Percentiles rank a stretch among this genome's conserved stretches.
Conservation (phyloP, 108 stramenopile genomes). For the Nitzschia palea region DNA sequence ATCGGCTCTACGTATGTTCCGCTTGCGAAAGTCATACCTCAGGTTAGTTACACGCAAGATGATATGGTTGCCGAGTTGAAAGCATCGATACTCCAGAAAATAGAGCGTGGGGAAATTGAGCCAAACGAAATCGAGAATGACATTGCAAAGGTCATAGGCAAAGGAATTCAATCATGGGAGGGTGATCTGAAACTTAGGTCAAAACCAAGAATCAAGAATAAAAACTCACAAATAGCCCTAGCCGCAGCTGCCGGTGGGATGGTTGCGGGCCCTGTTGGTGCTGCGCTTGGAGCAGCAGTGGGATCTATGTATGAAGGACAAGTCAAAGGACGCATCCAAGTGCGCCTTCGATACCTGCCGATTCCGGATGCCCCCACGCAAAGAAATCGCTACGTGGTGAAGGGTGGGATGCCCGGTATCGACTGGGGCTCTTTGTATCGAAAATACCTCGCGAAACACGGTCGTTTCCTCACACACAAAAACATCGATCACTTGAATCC, state of each 20-base stretch:
- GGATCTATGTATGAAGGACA: conserved; percentile 78
- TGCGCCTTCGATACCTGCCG: conserved; percentile 65
- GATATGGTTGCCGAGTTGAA: conserved; percentile 48
- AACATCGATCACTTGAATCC: background rate
- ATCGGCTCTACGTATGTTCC: conserved; percentile 60
- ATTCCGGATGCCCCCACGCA: conserved; percentile 43
- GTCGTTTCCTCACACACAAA: background rate
- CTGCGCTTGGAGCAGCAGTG: conserved; percentile 73
- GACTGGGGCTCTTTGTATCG: conserved; percentile 74
- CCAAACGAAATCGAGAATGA: conserved; percentile 44
- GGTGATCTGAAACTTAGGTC: conserved; percentile 70
- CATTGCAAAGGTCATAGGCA: background rate
- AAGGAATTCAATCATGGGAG: conserved; percentile 50
- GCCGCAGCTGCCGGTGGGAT: conserved; percentile 76
- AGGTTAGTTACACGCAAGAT: conserved; percentile 26
- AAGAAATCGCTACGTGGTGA: conserved; percentile 50
- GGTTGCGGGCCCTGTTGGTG: conserved; percentile 81
- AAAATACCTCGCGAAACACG: conserved; percentile 26
- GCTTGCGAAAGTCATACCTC: conserved; percentile 53
- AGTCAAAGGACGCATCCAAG: conserved; percentile 58
- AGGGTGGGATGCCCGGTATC: conserved; percentile 76
- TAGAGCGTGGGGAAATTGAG: conserved; percentile 41
- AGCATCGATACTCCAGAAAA: conserved; percentile 38
- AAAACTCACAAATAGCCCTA: conserved; percentile 64
- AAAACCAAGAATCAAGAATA: conserved; percentile 78